These are phyloP conservation scores for Knufia petricola DNA, from an alignment of 2,329 filamentous ascomycete genomes.

Conservation along the genomic window DNA sequence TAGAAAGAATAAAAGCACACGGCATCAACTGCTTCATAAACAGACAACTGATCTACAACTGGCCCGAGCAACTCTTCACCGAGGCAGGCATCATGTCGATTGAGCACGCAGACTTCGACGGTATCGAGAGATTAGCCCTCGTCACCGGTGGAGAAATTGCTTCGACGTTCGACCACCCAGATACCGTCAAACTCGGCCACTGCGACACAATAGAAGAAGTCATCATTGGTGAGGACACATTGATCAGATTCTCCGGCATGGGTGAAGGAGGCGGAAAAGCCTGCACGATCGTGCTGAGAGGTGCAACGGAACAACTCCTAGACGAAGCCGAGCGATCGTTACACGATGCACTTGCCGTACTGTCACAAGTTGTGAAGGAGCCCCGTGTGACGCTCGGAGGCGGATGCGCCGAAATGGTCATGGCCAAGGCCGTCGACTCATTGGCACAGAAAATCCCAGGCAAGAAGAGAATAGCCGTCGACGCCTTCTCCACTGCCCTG, in stretches of 20 bases:
- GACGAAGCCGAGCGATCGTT: slow-evolving; percentile 94
- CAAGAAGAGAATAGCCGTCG: slow-evolving; percentile 91
- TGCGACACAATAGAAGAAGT: slow-evolving; percentile 96
- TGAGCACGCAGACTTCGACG: slow-evolving; percentile 97
- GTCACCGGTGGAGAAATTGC: slow-evolving; percentile 97
- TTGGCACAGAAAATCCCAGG: slow-evolving; percentile 89
- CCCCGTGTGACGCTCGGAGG: slow-evolving; percentile 89
- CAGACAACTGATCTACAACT: slow-evolving; percentile 98
- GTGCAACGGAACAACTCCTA: slow-evolving; percentile 90
- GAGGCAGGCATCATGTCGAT: slow-evolving; percentile 98
- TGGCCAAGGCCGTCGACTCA: slow-evolving; percentile 95
- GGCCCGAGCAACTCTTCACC: slow-evolving; percentile 97
- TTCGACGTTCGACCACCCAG: slow-evolving; percentile 95
- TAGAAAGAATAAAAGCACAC: slow-evolving; percentile 96
- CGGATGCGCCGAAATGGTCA: slow-evolving; percentile 95
- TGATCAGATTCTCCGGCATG: slow-evolving; percentile 96
- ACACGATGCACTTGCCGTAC: slow-evolving; percentile 89
- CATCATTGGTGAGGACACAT: slow-evolving; percentile 93
- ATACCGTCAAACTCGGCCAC: slow-evolving; percentile 89
- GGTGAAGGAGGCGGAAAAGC: slow-evolving; percentile 84
- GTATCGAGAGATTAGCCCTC: slow-evolving; percentile 85
- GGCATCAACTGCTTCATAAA: slow-evolving; percentile 99
- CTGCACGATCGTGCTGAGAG: slow-evolving; percentile 92
- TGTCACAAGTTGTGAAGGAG: slow-evolving; percentile 93
- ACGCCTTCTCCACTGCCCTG: slow-evolving; percentile 78